Percentiles rank a stretch among this genome's conserved stretches.
Conservation (phyloP, 768 basidiomycete species). For the Hypsizygus marmoreus region DNA sequence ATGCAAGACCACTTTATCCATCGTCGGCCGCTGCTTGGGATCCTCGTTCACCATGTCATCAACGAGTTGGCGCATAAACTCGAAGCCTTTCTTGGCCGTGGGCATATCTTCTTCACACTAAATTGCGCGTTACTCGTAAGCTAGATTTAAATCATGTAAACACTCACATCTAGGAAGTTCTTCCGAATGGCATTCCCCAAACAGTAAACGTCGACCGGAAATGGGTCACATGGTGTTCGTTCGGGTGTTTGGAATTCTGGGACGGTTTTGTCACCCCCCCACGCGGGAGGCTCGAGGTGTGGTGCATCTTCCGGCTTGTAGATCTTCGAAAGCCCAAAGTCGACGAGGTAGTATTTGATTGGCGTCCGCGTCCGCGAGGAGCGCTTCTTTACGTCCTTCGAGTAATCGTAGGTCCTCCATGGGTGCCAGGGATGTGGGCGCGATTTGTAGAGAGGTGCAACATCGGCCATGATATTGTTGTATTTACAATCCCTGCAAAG, state of each 20-base stretch:
- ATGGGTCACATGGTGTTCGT: slow-evolving; percentile 26
- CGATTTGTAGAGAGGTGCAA: slow-evolving; percentile 16
- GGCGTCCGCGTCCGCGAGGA: slow-evolving; percentile 21
- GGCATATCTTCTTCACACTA: neutral
- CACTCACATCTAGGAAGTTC: slow-evolving; percentile 11
- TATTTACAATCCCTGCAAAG: slow-evolving; percentile 12
- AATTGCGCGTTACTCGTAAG: neutral
- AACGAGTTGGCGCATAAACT: slow-evolving; percentile 30
- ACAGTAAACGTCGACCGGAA: slow-evolving; percentile 38
- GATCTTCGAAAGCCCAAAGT: slow-evolving; percentile 30
- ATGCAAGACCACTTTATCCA: slow-evolving; percentile 34
- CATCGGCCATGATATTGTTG: slow-evolving; percentile 35
- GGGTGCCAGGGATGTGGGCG: slow-evolving; percentile 21
- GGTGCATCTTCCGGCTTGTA: slow-evolving; percentile 26
- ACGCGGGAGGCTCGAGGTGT: slow-evolving; percentile 28
- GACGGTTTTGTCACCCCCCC: slow-evolving; percentile 41
- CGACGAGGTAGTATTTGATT: slow-evolving; percentile 30
- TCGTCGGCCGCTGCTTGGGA: slow-evolving; percentile 34
- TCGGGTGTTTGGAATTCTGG: slow-evolving; percentile 31
- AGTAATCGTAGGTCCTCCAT: slow-evolving; percentile 17
- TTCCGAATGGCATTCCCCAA: slow-evolving; percentile 30
- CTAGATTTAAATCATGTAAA: neutral
- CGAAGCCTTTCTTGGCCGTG: slow-evolving; percentile 21
- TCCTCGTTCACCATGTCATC: slow-evolving; percentile 36
- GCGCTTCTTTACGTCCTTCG: slow-evolving; percentile 2